These are phyloP conservation scores for Myrica gale DNA, from an alignment of 306 rosid species.

Conservation along the genomic window DNA sequence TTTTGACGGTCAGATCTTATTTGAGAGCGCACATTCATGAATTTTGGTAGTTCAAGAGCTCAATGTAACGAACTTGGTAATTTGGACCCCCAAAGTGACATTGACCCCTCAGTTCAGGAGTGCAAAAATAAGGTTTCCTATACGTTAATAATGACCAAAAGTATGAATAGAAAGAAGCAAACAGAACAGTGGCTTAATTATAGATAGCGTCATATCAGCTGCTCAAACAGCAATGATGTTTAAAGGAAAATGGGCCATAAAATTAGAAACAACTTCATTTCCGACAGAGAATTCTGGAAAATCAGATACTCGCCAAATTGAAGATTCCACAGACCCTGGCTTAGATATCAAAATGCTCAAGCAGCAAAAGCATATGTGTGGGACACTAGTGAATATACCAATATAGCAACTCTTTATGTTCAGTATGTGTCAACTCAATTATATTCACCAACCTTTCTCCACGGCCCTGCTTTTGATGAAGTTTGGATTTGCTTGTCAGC, in stretches of 20 bases:
- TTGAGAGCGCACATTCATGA: too few species aligned
- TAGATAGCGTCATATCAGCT: background rate
- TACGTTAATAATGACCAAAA: background rate
- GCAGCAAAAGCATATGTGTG: slow-evolving; percentile 18
- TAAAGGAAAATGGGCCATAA: background rate
- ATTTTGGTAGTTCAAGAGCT: too few species aligned
- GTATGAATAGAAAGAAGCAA: background rate
- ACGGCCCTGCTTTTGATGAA: slow-evolving; percentile 89
- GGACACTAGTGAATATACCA: slow-evolving; percentile 11
- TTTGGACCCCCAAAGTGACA: too few species aligned
- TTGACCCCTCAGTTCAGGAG: too few species aligned
- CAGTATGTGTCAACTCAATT: slow-evolving; percentile 16
- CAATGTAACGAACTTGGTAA: too few species aligned
- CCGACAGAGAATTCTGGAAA: background rate
- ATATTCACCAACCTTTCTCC: slow-evolving; percentile 87
- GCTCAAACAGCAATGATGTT: background rate
- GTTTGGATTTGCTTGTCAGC: slow-evolving; percentile 67
- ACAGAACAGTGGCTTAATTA: background rate
- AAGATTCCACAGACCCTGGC: slow-evolving; percentile 5
- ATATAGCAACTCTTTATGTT: slow-evolving; percentile 7
- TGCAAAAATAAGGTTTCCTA: too few species aligned
- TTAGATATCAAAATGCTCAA: slow-evolving; percentile 20
- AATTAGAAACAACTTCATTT: background rate
- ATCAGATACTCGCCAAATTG: background rate
- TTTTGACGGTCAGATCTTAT: too few species aligned